Evolutionary conservation across 805 yeast species (phyloP).

Genomic region (Diddensiella santjacobensis): DNA sequence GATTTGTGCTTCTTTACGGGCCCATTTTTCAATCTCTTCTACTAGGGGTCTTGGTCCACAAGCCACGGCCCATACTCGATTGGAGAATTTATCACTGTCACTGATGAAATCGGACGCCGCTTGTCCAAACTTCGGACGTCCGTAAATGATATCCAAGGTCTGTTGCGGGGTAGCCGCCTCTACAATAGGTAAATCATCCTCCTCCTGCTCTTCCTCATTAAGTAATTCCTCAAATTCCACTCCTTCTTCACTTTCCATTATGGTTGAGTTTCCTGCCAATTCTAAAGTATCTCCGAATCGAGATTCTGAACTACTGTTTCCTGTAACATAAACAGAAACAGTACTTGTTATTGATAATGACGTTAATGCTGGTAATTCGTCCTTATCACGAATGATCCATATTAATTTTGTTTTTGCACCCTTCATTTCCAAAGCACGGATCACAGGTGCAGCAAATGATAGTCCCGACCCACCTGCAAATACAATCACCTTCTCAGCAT

Average conservation of each 20-base stretch:
- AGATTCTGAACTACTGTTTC: conserved; percentile 21
- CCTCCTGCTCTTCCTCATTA: conserved; percentile 13
- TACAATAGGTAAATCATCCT: conserved; percentile 1
- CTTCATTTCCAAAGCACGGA: conserved; percentile 72
- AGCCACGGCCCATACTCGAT: conserved; percentile 66
- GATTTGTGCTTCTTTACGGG: conserved; percentile 59
- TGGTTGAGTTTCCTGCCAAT: conserved; percentile 25
- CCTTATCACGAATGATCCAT: conserved; percentile 80
- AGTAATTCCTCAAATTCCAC: conserved; percentile 23
- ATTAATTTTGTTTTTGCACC: conserved; percentile 61
- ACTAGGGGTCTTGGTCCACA: conserved; percentile 81
- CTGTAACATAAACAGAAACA: conserved; percentile 48
- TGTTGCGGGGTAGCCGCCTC: neutral
- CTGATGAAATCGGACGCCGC: conserved; percentile 10
- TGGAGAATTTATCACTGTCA: conserved; percentile 36
- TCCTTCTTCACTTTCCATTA: conserved; percentile 14
- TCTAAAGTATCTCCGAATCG: conserved; percentile 12
- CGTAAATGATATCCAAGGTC: conserved; percentile 14
- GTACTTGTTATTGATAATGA: conserved; percentile 52
- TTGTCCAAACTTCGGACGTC: conserved; percentile 19
- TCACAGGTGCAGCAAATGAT: conserved; percentile 78
- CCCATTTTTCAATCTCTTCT: conserved; percentile 71
- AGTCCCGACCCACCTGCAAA: conserved; percentile 79
- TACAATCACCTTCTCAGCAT: conserved; percentile 43
- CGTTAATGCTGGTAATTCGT: conserved; percentile 73